phyloP scores from a whole-genome alignment of 495 filamentous ascomycete species.

The Apodospora peruviana region DNA sequence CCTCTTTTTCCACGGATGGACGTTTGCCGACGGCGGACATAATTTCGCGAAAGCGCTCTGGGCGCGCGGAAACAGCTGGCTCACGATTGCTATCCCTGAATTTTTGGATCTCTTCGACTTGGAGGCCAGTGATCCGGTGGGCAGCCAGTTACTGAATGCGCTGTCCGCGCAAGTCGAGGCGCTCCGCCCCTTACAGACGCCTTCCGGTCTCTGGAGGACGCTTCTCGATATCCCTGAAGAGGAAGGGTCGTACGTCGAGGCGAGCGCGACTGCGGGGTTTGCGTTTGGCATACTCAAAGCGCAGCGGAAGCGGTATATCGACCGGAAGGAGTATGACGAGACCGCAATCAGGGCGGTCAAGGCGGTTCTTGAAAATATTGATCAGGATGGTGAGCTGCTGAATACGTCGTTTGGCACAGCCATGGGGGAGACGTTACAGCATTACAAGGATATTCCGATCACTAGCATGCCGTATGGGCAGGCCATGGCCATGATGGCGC shows the following conservation, averaged over 20 bases:
- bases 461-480: conserved; percentile 77
- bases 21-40: conserved; percentile 60
- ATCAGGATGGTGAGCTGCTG: conserved; percentile 55
- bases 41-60: conserved; percentile 66
- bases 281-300: conserved; percentile 71
- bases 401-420: conserved; percentile 69
- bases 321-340: conserved; percentile 34
- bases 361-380: conserved; percentile 56
- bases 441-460: conserved; percentile 62
- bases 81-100: conserved; percentile 71
- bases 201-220: conserved; percentile 61
- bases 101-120: conserved; percentile 63
- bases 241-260: conserved; percentile 60
- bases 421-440: conserved; percentile 61
- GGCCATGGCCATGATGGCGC: conserved; percentile 69
- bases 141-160: conserved; percentile 54
- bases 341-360: conserved; percentile 53
- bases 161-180: conserved; percentile 59
- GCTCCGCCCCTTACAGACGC: conserved; percentile 48
- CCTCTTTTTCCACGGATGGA: conserved; percentile 73
- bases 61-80: conserved; percentile 62
- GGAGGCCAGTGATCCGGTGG: conserved; percentile 48
- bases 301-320: conserved; percentile 60
- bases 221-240: conserved; percentile 54
- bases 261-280: conserved; percentile 69